Conservation (phyloP, 805 yeast species). For the Cyberlindnera galapagoensis region DNA sequence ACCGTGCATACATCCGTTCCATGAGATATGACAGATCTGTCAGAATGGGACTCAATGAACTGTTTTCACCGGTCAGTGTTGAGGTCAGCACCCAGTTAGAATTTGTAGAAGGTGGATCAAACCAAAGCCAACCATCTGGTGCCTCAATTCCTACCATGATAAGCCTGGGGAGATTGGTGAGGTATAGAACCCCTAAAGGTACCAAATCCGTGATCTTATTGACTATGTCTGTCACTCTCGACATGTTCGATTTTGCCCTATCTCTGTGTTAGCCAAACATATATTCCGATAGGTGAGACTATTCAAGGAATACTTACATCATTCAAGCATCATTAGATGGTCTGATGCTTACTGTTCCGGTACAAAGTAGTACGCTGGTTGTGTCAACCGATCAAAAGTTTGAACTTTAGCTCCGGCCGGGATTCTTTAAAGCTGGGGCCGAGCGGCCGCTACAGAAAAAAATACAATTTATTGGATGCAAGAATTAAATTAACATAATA, state of each 20-base stretch:
- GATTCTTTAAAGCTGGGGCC: too few relatives aligned
- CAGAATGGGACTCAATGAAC: conserved; percentile 23
- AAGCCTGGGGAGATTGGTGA: conserved; percentile 36
- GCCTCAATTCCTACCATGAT: conserved; percentile 31
- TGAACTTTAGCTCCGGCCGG: too few relatives aligned
- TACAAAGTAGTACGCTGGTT: not conserved
- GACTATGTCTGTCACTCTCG: conserved; percentile 7
- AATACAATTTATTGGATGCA: not conserved
- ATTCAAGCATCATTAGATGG: too few relatives aligned
- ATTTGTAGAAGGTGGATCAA: conserved; percentile 37
- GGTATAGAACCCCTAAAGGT: conserved; percentile 45
- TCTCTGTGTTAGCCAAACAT: too few relatives aligned
- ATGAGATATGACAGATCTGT: conserved; percentile 38
- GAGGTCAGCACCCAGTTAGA: conserved; percentile 4
- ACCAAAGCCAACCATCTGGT: conserved; percentile 50
- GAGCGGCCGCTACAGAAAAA: not conserved
- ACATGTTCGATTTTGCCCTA: conserved; percentile 1
- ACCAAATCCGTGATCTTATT: conserved; percentile 23
- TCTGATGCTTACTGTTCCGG: not conserved
- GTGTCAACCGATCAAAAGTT: not conserved
- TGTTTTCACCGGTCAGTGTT: conserved; percentile 5
- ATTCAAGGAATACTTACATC: too few relatives aligned
- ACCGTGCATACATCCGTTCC: conserved; percentile 29
- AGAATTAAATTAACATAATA: too few relatives aligned
- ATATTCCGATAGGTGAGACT: too few relatives aligned